These are phyloP conservation scores for Phaeosphaeria sp. DNA, from an alignment of 2,329 filamentous ascomycete species.

Conservation along the genomic window DNA sequence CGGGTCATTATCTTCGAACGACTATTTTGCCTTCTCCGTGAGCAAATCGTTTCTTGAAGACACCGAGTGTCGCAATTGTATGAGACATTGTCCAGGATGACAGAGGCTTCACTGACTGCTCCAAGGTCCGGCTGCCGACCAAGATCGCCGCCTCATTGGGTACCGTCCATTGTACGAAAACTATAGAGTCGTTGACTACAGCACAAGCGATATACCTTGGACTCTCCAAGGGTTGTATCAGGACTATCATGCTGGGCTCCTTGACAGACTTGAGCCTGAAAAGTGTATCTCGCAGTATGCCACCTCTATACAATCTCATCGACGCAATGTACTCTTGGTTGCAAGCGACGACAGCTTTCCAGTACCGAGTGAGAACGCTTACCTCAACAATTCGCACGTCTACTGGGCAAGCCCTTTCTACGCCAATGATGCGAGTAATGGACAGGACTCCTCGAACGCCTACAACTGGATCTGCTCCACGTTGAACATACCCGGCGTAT, in stretches of 20 bases:
- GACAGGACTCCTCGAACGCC: background rate
- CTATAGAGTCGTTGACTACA: background rate
- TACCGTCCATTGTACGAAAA: background rate
- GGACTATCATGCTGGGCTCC: background rate
- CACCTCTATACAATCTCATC: slow-evolving; percentile 11
- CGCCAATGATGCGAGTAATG: background rate
- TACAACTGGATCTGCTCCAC: slow-evolving; percentile 19
- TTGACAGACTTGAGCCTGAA: slow-evolving; percentile 4
- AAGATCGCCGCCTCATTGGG: background rate
- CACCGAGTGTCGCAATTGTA: slow-evolving; percentile 10
- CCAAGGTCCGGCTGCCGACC: background rate
- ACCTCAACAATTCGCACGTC: slow-evolving; percentile 6
- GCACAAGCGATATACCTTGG: background rate
- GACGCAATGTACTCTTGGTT: slow-evolving; percentile 21
- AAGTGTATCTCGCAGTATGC: slow-evolving; percentile 28
- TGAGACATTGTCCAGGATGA: background rate
- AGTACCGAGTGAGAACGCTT: background rate
- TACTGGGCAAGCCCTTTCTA: slow-evolving; percentile 9
- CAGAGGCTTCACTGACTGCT: background rate
- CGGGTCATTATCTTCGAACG: slow-evolving; percentile 17
- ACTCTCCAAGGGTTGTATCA: background rate
- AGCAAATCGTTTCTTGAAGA: slow-evolving; percentile 15
- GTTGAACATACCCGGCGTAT: background rate
- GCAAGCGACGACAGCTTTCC: slow-evolving; percentile 8
- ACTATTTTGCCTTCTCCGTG: slow-evolving; percentile 21